Evolutionary conservation across 306 rosid species (phyloP).

Genomic region (Castanea sativa): DNA sequence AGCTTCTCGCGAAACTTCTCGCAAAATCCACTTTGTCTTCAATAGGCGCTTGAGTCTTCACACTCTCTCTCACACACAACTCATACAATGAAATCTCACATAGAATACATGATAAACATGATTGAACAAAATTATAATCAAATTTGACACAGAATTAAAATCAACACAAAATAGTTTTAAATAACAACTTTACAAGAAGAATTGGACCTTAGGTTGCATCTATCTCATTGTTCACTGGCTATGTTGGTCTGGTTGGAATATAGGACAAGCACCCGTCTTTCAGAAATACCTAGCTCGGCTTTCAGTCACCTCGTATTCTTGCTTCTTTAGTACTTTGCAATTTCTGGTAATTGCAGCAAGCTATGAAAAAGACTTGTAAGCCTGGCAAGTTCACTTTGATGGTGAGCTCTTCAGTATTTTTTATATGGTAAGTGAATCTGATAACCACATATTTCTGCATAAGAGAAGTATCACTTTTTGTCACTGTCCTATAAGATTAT

Average conservation of each 20-base stretch:
- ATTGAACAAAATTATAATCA: too few relatives aligned
- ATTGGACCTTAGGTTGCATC: slow-evolving; percentile 66
- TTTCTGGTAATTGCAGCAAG: slow-evolving; percentile 35
- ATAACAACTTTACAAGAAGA: slow-evolving; percentile 8
- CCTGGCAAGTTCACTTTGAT: slow-evolving; percentile 46
- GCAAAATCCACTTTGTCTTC: too few relatives aligned
- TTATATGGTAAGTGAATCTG: slow-evolving; percentile 43
- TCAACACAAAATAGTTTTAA: too few relatives aligned
- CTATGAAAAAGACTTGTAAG: slow-evolving; percentile 33
- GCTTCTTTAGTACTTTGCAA: slow-evolving; percentile 52
- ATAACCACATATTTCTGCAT: slow-evolving; percentile 15
- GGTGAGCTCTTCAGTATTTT: slow-evolving; percentile 41
- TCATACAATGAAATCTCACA: too few relatives aligned
- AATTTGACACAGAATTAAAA: too few relatives aligned
- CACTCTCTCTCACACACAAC: too few relatives aligned
- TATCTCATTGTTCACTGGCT: slow-evolving; percentile 58
- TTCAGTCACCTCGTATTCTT: slow-evolving; percentile 45
- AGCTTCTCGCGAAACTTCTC: too few relatives aligned
- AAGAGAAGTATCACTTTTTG: background rate
- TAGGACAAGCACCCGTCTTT: slow-evolving; percentile 50
- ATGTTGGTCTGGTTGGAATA: slow-evolving; percentile 66
- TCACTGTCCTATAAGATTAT: background rate
- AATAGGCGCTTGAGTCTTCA: too few relatives aligned
- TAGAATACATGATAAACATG: too few relatives aligned
- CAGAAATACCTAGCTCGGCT: slow-evolving; percentile 42